These are phyloP conservation scores for Colletotrichum aenigma DNA, from an alignment of 2,329 filamentous ascomycete genomes.

Conservation along the genomic window DNA sequence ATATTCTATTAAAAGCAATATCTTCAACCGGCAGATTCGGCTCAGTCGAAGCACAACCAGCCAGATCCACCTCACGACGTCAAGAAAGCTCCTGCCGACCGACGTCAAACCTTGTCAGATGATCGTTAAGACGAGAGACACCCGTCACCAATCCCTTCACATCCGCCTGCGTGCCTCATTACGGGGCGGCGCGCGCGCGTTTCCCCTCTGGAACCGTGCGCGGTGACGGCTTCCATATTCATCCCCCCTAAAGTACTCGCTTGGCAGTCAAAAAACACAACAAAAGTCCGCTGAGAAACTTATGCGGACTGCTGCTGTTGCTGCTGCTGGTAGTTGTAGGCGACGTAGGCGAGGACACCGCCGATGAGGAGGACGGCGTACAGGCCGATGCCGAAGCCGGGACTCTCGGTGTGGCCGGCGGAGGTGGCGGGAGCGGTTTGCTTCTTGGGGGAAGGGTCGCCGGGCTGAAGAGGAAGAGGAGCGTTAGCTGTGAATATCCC, in stretches of 20 bases:
- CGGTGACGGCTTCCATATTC: neutral
- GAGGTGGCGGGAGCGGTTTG: conserved; percentile 53
- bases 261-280: neutral
- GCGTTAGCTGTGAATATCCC: conserved; percentile 24
- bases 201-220: neutral
- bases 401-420: conserved; percentile 49
- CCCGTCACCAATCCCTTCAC: neutral
- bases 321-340: conserved; percentile 84
- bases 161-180: neutral
- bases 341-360: conserved; percentile 76
- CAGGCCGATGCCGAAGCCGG: conserved; percentile 75
- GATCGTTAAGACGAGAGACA: neutral
- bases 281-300: neutral
- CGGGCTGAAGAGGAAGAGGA: conserved; percentile 54
- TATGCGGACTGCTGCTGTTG: conserved; percentile 39
- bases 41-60: neutral
- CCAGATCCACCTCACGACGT: neutral
- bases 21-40: conserved; percentile 2
- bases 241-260: neutral
- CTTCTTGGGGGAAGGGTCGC: conserved; percentile 77
- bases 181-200: neutral
- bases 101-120: neutral
- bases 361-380: conserved; percentile 83
- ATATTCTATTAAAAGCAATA: conserved; percentile 17
- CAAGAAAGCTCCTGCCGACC: neutral